Evolutionary conservation across 768 basidiomycete genomes (phyloP).

Genomic region (Boletellus ananiceps): DNA sequence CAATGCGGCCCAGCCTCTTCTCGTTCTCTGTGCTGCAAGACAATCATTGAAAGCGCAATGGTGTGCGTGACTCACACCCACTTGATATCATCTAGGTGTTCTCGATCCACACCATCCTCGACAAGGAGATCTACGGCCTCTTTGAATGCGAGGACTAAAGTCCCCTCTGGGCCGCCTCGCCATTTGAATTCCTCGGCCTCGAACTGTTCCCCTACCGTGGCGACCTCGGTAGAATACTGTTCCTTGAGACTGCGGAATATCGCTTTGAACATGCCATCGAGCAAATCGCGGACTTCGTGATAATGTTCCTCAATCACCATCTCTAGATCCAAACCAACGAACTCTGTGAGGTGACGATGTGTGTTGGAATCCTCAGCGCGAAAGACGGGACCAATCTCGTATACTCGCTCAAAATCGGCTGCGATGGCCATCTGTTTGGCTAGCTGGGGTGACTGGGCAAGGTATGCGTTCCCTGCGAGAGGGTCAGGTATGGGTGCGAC

Average conservation of each 20-base stretch:
- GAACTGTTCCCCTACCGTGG: constrained; percentile 77
- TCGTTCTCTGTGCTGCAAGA: constrained; percentile 87
- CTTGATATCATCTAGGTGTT: constrained; percentile 87
- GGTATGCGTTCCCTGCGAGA: constrained; percentile 73
- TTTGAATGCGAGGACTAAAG: constrained; percentile 77
- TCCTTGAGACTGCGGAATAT: constrained; percentile 84
- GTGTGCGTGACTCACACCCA: constrained; percentile 30
- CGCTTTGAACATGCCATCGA: constrained; percentile 80
- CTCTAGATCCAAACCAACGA: constrained; percentile 97
- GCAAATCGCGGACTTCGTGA: constrained; percentile 91
- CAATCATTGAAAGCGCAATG: constrained; percentile 1
- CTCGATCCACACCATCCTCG: constrained; percentile 78
- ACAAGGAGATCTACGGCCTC: constrained; percentile 86
- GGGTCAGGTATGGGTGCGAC: constrained; percentile 2
- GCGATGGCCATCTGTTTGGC: constrained; percentile 99
- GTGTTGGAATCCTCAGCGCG: constrained; percentile 97
- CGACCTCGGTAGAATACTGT: constrained; percentile 78
- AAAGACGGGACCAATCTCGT: constrained; percentile 95
- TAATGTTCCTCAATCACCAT: constrained; percentile 99
- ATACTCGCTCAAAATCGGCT: constrained; percentile 96
- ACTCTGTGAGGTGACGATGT: constrained; percentile 97
- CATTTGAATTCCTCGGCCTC: constrained; percentile 96
- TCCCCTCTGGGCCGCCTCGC: constrained; percentile 64
- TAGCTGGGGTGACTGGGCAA: constrained; percentile 95
- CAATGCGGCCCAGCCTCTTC: constrained; percentile 83